A percentile compares a stretch with the other conserved stretches of the same genome.
phyloP scores from a whole-genome alignment of 768 basidiomycete genomes.

The Lentinula detonsa region DNA sequence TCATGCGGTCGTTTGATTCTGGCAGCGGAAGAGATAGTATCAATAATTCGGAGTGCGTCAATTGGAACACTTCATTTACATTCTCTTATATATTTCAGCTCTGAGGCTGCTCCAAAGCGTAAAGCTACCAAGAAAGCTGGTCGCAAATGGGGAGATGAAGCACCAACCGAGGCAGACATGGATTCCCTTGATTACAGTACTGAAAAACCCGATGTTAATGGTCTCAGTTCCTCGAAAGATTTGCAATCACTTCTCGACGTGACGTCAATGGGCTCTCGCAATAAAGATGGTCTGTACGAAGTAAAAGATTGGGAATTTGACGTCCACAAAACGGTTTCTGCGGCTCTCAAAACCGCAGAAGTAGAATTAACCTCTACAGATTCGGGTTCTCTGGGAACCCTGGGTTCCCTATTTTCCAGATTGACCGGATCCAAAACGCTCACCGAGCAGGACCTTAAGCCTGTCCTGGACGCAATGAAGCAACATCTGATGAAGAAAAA shows the following conservation, averaged over 20 bases:
- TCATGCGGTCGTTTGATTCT: slow-evolving; percentile 37
- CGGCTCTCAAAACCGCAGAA: slow-evolving; percentile 44
- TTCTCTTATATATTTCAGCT: slow-evolving; percentile 27
- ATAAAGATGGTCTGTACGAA: slow-evolving; percentile 60
- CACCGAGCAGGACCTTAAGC: slow-evolving; percentile 76
- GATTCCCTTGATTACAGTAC: slow-evolving; percentile 84
- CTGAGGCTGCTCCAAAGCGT: slow-evolving; percentile 56
- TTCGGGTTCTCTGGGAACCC: slow-evolving; percentile 48
- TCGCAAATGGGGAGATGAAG: slow-evolving; percentile 90
- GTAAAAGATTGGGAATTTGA: slow-evolving; percentile 79
- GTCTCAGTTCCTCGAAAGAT: slow-evolving; percentile 36
- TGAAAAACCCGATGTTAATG: slow-evolving; percentile 39
- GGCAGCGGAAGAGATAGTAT: slow-evolving; percentile 57
- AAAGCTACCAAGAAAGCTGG: slow-evolving; percentile 65
- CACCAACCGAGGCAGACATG: slow-evolving; percentile 84
- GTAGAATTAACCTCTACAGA: slow-evolving; percentile 23
- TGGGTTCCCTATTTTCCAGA: slow-evolving; percentile 79
- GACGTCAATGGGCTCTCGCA: slow-evolving; percentile 71
- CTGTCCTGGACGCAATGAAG: slow-evolving; percentile 91
- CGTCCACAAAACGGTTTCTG: slow-evolving; percentile 44
- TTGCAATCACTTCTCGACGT: slow-evolving; percentile 61
- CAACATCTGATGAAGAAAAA: slow-evolving; percentile 99
- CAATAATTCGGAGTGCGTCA: slow-evolving; percentile 65
- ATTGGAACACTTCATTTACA: neutral
- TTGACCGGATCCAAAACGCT: slow-evolving; percentile 83